These are phyloP conservation scores for Dictyostelium intermedium DNA, from an alignment of 78 protist genomes.

Conservation along the genomic window DNA sequence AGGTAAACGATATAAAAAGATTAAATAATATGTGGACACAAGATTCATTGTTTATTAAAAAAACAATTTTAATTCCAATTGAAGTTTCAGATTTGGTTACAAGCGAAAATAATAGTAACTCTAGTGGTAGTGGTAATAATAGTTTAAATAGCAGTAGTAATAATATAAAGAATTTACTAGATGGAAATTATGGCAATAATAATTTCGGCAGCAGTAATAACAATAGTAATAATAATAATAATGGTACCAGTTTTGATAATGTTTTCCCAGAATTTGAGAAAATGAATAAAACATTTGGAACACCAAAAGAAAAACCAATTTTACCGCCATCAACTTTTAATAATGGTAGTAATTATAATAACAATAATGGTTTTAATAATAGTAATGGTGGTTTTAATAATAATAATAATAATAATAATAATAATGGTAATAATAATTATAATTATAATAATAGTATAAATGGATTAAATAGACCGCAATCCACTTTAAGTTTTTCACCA, in stretches of 20 bases:
- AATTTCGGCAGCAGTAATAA: background rate
- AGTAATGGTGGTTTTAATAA: background rate
- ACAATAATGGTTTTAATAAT: background rate
- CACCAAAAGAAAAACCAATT: constrained; percentile 4
- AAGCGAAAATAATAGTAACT: background rate
- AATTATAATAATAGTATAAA: background rate
- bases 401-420: background rate
- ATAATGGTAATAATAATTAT: background rate
- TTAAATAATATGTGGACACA: constrained; percentile 47
- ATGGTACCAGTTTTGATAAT: background rate
- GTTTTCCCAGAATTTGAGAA: constrained; percentile 36
- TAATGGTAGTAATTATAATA: background rate
- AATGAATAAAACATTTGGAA: constrained; percentile 23
- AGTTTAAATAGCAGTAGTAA: background rate
- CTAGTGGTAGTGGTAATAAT: constrained; percentile 14
- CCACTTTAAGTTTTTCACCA: constrained; percentile 53
- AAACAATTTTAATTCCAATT: constrained; percentile 33
- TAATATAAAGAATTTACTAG: background rate
- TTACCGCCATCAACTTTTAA: constrained; percentile 2
- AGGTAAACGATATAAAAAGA: constrained; percentile 67
- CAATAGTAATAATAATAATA: background rate
- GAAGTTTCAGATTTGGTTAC: background rate
- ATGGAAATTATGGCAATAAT: background rate
- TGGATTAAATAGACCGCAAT: constrained; percentile 23
- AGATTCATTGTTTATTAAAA: constrained; percentile 42